Evolutionary conservation across 2,329 filamentous ascomycete species (phyloP).

Genomic region (Colletotrichum sidae): DNA sequence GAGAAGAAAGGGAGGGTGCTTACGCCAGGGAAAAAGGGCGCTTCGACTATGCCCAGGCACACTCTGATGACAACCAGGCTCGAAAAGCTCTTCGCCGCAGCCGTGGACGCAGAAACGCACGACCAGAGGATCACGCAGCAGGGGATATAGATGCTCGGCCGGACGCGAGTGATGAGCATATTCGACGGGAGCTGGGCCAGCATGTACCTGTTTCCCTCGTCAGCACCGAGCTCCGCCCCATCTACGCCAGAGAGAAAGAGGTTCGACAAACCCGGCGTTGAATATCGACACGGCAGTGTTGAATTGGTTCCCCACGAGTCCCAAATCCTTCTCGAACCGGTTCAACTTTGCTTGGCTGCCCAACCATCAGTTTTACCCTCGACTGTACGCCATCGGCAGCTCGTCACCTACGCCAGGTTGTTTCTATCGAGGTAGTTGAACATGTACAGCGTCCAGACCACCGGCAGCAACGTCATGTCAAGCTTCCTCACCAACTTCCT

Average conservation of each 20-base stretch:
- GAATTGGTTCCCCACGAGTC: slow-evolving; percentile 33
- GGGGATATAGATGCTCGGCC: slow-evolving; percentile 40
- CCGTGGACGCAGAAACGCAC: slow-evolving; percentile 35
- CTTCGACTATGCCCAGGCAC: slow-evolving; percentile 29
- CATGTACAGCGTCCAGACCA: slow-evolving; percentile 36
- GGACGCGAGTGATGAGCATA: slow-evolving; percentile 39
- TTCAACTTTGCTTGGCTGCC: slow-evolving; percentile 32
- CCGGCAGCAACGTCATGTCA: slow-evolving; percentile 41
- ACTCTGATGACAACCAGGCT: slow-evolving; percentile 29
- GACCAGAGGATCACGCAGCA: slow-evolving; percentile 37
- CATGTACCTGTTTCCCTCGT: slow-evolving; percentile 35
- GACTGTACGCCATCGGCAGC: no score
- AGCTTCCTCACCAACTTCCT: slow-evolving; percentile 40
- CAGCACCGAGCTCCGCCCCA: not conserved
- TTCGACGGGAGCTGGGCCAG: slow-evolving; percentile 41
- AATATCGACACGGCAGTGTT: slow-evolving; percentile 34
- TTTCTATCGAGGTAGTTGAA: slow-evolving; percentile 38
- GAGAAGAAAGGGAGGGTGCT: not conserved
- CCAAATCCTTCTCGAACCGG: slow-evolving; percentile 31
- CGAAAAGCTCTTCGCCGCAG: slow-evolving; percentile 27
- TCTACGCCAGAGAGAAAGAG: not conserved
- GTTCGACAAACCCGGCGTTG: slow-evolving; percentile 22
- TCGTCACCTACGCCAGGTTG: slow-evolving; percentile 32
- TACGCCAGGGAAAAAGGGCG: slow-evolving; percentile 36
- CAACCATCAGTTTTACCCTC: slow-evolving; percentile 1